phyloP scores from a whole-genome alignment of 2,329 filamentous ascomycete genomes.

The Dothideomycetidae sp. region DNA sequence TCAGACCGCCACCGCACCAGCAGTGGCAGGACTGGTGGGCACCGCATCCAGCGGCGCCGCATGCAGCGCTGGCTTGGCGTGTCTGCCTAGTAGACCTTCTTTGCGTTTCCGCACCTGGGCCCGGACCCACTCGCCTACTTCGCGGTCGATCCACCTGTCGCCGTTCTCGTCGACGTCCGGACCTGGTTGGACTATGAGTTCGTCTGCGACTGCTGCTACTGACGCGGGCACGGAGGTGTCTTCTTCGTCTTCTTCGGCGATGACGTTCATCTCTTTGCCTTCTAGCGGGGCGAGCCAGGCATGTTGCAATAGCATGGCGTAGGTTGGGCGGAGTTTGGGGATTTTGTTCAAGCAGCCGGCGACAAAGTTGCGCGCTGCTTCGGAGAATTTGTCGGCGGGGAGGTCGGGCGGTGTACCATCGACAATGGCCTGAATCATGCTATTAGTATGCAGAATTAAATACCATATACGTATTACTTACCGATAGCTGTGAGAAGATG shows the following conservation, averaged over 20 bases:
- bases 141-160: constrained; percentile 48
- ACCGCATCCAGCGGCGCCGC: constrained; percentile 63
- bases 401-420: constrained; percentile 90
- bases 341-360: constrained; percentile 82
- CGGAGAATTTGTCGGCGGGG: constrained; percentile 63
- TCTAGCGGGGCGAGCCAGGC: constrained; percentile 69
- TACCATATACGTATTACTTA: constrained; percentile 39
- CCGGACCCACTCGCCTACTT: constrained; percentile 78
- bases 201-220: constrained; percentile 21
- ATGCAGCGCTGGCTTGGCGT: constrained; percentile 67
- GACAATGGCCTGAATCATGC: constrained; percentile 87
- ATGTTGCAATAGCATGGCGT: constrained; percentile 76
- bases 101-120: constrained; percentile 53
- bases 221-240: constrained; percentile 17
- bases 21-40: constrained; percentile 29
- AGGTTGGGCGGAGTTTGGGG: constrained; percentile 82
- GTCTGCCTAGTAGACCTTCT: constrained; percentile 40
- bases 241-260: constrained; percentile 50
- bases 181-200: constrained; percentile 14
- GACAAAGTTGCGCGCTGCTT: constrained; percentile 74
- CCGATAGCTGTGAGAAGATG: constrained; percentile 92
- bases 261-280: constrained; percentile 59
- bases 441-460: constrained; percentile 15
- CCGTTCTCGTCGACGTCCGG: constrained; percentile 20
- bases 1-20: constrained; percentile 8